Conservation (phyloP, 2,329 filamentous ascomycete genomes). For the Pezicula neosporulosa region DNA sequence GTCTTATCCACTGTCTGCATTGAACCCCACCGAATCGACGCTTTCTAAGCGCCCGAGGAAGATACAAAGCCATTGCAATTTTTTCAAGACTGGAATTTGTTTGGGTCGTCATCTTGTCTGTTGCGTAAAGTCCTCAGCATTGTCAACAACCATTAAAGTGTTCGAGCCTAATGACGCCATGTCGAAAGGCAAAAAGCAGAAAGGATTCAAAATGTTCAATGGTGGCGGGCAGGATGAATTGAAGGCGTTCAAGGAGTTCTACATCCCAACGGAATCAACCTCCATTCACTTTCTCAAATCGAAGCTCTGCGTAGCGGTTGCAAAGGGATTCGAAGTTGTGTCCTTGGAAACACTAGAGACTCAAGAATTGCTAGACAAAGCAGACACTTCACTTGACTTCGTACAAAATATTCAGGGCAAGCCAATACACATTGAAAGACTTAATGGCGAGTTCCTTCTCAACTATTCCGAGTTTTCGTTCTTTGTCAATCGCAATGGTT, state of each 20-base stretch:
- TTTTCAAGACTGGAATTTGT: conserved; percentile 97
- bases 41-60: conserved; percentile 86
- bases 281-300: conserved; percentile 97
- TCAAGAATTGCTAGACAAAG: conserved; percentile 93
- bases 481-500: conserved; percentile 98
- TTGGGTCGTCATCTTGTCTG: conserved; percentile 92
- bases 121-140: conserved; percentile 88
- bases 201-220: conserved; percentile 95
- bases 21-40: conserved; percentile 80
- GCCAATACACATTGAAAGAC: conserved; percentile 94
- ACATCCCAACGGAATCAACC: conserved; percentile 96
- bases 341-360: conserved; percentile 97
- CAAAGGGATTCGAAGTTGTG: conserved; percentile 94
- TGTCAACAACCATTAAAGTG: conserved; percentile 98
- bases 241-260: conserved; percentile 98
- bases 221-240: conserved; percentile 82
- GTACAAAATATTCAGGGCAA: conserved; percentile 91
- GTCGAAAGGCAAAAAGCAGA: conserved; percentile 92
- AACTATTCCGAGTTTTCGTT: conserved; percentile 99
- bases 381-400: conserved; percentile 96
- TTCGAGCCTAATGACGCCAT: conserved; percentile 96
- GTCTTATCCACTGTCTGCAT: conserved; percentile 82
- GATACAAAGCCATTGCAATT: conserved; percentile 95
- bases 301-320: conserved; percentile 94
- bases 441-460: conserved; percentile 94